These are phyloP conservation scores for Paramecium tetraurelia DNA, from an alignment of 73 alveolate genomes.

Conservation along the genomic window DNA sequence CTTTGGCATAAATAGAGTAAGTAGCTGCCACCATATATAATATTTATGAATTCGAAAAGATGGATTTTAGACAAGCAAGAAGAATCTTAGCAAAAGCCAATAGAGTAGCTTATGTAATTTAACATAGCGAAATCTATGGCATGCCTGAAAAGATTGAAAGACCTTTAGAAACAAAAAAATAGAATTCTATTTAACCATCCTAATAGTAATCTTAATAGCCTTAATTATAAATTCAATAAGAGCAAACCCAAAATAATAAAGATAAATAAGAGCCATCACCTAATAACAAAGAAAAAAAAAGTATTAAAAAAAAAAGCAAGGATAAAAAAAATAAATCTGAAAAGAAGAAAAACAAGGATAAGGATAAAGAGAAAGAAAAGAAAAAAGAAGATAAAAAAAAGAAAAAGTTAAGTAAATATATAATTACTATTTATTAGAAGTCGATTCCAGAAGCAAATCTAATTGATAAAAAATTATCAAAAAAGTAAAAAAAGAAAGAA, in stretches of 20 bases:
- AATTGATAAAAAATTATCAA: conserved; percentile 11
- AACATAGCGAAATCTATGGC: conserved; percentile 38
- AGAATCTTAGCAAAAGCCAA: conserved; percentile 13
- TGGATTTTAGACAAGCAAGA: conserved; percentile 49
- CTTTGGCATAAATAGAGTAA: not conserved
- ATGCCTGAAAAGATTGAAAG: not conserved
- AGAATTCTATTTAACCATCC: not conserved
- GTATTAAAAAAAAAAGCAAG: not conserved
- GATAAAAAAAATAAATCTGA: conserved; percentile 38
- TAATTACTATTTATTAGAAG: not conserved
- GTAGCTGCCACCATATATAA: conserved; percentile 19
- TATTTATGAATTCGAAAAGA: conserved; percentile 33
- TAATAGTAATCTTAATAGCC: not conserved
- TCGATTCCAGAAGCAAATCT: not conserved
- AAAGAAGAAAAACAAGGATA: not conserved
- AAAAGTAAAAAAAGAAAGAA: conserved; percentile 5
- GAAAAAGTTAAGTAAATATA: conserved; percentile 18
- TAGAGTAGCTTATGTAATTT: not conserved
- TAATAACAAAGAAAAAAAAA: conserved; percentile 5
- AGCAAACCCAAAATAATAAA: not conserved
- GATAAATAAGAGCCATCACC: not conserved
- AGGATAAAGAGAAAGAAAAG: not conserved
- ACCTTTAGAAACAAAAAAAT: not conserved
- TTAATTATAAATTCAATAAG: not conserved
- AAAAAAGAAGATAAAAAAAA: not conserved